These are phyloP conservation scores for Diaporthe citrichinensis DNA, from an alignment of 2,329 filamentous ascomycete genomes.

Conservation along the genomic window DNA sequence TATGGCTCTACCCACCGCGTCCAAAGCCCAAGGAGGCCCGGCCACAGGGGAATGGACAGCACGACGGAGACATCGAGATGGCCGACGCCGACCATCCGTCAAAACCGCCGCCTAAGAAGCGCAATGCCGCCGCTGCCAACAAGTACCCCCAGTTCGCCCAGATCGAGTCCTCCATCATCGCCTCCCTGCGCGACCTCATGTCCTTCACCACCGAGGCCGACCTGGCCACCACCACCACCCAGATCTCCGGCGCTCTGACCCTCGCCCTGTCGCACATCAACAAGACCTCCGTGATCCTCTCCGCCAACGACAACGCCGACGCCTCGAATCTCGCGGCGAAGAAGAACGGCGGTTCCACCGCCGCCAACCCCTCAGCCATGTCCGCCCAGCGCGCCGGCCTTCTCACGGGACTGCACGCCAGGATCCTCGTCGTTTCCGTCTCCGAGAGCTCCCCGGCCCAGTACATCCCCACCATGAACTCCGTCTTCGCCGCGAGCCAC, in stretches of 20 bases:
- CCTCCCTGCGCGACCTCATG: constrained; percentile 82
- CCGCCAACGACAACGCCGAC: constrained; percentile 65
- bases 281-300: constrained; percentile 78
- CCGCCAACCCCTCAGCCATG: constrained; percentile 52
- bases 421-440: constrained; percentile 91
- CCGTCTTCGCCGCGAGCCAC: constrained; percentile 94
- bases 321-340: constrained; percentile 45
- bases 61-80: constrained; percentile 69
- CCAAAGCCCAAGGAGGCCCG: constrained; percentile 45
- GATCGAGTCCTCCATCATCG: constrained; percentile 85
- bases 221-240: constrained; percentile 83
- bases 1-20: constrained; percentile 86
- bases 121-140: constrained; percentile 70
- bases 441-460: constrained; percentile 88
- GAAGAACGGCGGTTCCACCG: constrained; percentile 44
- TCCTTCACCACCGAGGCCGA: constrained; percentile 74
- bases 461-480: constrained; percentile 99
- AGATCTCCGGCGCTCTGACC: constrained; percentile 91
- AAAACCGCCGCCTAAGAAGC: constrained; percentile 48
- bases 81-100: constrained; percentile 49
- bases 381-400: constrained; percentile 50
- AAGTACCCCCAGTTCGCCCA: constrained; percentile 94
- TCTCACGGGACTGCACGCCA: constrained; percentile 74
- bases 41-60: neutral
- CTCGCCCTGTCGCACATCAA: constrained; percentile 92